These are phyloP conservation scores for Populus pruinosa DNA, from an alignment of 345 rosid genomes.

Conservation along the genomic window DNA sequence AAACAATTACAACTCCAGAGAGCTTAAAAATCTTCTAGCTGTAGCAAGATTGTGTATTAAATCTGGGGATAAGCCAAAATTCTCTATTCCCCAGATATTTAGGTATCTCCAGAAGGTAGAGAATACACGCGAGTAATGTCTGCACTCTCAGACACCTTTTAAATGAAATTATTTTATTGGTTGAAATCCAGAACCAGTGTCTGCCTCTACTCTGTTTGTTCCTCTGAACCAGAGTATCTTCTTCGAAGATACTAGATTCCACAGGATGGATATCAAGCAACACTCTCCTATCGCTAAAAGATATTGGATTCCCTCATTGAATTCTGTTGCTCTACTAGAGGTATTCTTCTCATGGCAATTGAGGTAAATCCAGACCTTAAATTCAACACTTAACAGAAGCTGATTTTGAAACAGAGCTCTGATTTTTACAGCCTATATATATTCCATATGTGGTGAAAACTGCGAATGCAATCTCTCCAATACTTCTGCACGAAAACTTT, in stretches of 20 bases:
- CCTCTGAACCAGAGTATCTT: not conserved
- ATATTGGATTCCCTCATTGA: not conserved
- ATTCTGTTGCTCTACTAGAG: not conserved
- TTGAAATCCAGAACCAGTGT: not conserved
- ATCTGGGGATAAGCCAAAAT: constrained; percentile 51
- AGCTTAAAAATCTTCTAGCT: constrained; percentile 67
- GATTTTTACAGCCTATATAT: not conserved
- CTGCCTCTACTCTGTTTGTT: not conserved
- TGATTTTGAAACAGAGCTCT: not conserved
- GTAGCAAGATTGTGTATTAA: constrained; percentile 74
- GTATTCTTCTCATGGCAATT: not conserved
- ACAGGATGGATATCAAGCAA: not conserved
- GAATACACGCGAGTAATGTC: not conserved
- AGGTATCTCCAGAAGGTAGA: constrained; percentile 62
- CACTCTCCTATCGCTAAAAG: not conserved
- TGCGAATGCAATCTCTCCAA: not conserved
- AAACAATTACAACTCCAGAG: constrained; percentile 49
- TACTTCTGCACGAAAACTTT: no score
- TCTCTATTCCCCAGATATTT: constrained; percentile 54
- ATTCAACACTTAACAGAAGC: not conserved
- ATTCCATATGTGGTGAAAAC: not conserved
- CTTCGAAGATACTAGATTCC: not conserved
- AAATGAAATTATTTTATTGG: not conserved
- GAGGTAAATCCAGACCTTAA: no score
- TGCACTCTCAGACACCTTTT: not conserved